Percentiles rank a stretch among this genome's conserved stretches.
phyloP scores from a whole-genome alignment of 768 basidiomycete genomes.

The Ramaria sp. region DNA sequence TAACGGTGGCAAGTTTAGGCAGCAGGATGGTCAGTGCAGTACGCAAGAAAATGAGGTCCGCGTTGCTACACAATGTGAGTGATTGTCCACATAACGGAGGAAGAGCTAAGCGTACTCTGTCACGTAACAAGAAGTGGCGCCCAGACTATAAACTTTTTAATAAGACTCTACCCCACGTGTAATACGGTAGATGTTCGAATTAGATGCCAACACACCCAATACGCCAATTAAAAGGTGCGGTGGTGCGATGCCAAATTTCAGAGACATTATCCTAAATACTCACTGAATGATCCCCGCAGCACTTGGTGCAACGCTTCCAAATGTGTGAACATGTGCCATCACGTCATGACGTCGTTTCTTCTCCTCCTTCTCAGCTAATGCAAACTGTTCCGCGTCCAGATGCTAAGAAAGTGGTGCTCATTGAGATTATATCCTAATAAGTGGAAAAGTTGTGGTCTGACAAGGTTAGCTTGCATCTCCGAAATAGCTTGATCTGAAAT shows the following conservation, averaged over 20 bases:
- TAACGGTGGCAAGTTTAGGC: constrained; percentile 79
- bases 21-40: constrained; percentile 77
- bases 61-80: constrained; percentile 52
- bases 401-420: constrained; percentile 32
- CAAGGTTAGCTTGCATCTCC: constrained; percentile 92
- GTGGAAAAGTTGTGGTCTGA: constrained; percentile 24
- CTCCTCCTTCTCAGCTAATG: constrained; percentile 85
- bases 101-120: constrained; percentile 65
- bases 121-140: constrained; percentile 98
- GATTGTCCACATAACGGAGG: background rate
- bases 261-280: constrained; percentile 16
- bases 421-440: background rate
- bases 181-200: too few relatives aligned
- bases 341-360: constrained; percentile 98
- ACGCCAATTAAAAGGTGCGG: too few relatives aligned
- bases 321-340: constrained; percentile 99
- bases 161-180: too few relatives aligned
- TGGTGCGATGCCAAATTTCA: too few relatives aligned
- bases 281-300: constrained; percentile 96
- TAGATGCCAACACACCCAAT: too few relatives aligned
- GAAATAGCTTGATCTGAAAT: constrained; percentile 86
- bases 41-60: constrained; percentile 94
- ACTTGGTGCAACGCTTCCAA: constrained; percentile 85
- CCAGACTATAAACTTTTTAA: constrained; percentile 41
- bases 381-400: constrained; percentile 83